Evolutionary conservation across 2,329 filamentous ascomycete genomes (phyloP), one percentile per base, ranked within the genome.

Genomic region (Diatrype stigma): DNA sequence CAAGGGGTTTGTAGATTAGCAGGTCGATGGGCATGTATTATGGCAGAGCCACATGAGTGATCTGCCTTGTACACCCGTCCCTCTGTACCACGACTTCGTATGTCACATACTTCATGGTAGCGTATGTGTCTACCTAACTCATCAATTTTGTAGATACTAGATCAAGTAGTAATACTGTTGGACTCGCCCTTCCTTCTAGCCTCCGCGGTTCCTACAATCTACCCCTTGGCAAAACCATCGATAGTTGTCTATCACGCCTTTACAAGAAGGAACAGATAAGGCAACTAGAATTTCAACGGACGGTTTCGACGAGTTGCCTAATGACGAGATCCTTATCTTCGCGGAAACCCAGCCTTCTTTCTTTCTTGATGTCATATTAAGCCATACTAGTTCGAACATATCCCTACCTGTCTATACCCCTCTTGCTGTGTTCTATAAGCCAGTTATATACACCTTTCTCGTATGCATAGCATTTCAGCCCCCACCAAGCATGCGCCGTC

Each of bases 71-170:
- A 56, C 56, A 54, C 56, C 58, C 58, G 56, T 48, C 52, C 51
- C 59, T 59, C 58, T 65, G 64, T 66, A 52, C 60, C 42, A 65
- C 64, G 46, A 51, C 57, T 56, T 62, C 58, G 61, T 62, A 59
- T 56, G 60, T 54, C 59, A 58, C 55, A 53, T 58, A 47, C 54
- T 60, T 56, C 51, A 49, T 48, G 53, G 40, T 44, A 28, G n/a
- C 38, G 16, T 28, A 44, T 44, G 6, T 17, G 6, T 7, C 47
- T n/a, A 22, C 40, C 30, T 28, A 14, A 28, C 6, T 30, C 22
- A 23, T 44, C 42, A 28, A 21, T 2, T 30, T 50, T 7, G 12
- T 19, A 45, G 32, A 34, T 34, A 46, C 22, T 30, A 47, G 35
- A 40, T 42, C 48, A 46, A 44, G 45, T 47, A 51, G 40, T 37